Percentiles rank a stretch among this genome's conserved stretches.
These are phyloP conservation scores for Erythrophleum ivorense DNA, from an alignment of 331 rosid genomes.

Conservation along the genomic window DNA sequence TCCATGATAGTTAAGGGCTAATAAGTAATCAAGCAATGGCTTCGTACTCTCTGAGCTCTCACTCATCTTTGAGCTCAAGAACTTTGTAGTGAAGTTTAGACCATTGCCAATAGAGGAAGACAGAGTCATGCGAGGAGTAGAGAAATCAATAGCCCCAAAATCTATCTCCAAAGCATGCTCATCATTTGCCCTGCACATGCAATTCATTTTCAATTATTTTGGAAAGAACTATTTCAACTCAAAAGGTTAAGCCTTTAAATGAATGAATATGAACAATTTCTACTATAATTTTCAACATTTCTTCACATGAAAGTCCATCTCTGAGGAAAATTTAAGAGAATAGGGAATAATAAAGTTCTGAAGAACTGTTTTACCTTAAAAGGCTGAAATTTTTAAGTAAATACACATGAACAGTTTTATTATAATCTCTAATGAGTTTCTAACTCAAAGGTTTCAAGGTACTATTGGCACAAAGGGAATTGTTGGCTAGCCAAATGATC, in stretches of 20 bases:
- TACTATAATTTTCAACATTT: too few species aligned
- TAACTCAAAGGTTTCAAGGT: background rate
- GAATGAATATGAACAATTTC: background rate
- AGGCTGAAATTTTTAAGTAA: too few species aligned
- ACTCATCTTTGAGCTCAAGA: slow-evolving; percentile 61
- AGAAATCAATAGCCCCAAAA: slow-evolving; percentile 77
- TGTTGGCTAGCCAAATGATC: slow-evolving; percentile 4
- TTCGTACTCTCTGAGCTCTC: slow-evolving; percentile 50
- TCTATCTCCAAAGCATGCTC: slow-evolving; percentile 79
- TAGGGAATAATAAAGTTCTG: too few species aligned
- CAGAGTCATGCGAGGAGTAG: slow-evolving; percentile 68
- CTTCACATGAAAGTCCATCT: too few species aligned
- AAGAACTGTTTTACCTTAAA: too few species aligned
- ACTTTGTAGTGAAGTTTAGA: slow-evolving; percentile 57
- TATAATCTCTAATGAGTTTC: background rate
- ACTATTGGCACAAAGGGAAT: slow-evolving; percentile 23
- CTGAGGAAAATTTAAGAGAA: too few species aligned
- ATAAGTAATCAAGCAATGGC: slow-evolving; percentile 69
- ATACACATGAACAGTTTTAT: background rate
- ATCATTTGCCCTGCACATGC: slow-evolving; percentile 79
- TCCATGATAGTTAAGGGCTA: slow-evolving; percentile 67
- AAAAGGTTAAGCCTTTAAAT: background rate
- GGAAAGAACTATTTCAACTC: background rate
- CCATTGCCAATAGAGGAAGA: slow-evolving; percentile 92
- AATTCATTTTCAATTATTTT: slow-evolving; percentile 21